These are phyloP conservation scores for Rubroboletus satanas DNA, from an alignment of 768 basidiomycete species.

Conservation along the genomic window DNA sequence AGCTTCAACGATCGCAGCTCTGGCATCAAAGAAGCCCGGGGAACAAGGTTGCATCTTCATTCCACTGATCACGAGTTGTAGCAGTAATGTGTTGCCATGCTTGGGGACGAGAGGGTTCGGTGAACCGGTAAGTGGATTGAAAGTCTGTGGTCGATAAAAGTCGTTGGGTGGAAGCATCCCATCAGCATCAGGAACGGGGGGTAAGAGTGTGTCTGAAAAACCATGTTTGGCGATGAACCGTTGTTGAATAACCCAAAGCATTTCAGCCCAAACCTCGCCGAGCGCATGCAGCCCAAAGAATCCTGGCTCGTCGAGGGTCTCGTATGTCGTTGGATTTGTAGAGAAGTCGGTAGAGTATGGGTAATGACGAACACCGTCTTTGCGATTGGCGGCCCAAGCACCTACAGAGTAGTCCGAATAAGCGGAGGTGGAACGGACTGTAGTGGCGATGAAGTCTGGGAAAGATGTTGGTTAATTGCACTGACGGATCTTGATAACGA, in stretches of 20 bases:
- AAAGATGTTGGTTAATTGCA: neutral
- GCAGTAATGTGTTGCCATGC: constrained; percentile 82
- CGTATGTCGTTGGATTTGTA: constrained; percentile 91
- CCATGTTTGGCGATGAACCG: constrained; percentile 77
- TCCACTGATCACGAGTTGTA: constrained; percentile 82
- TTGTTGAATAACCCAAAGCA: constrained; percentile 80
- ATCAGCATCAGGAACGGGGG: constrained; percentile 62
- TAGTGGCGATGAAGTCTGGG: constrained; percentile 79
- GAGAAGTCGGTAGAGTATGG: constrained; percentile 73
- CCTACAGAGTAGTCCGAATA: constrained; percentile 90
- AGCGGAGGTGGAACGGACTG: constrained; percentile 65
- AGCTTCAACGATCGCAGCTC: constrained; percentile 86
- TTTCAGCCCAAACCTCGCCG: constrained; percentile 97
- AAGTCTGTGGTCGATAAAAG: constrained; percentile 58
- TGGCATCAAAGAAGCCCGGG: constrained; percentile 85
- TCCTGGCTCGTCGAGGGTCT: constrained; percentile 65
- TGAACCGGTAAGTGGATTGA: constrained; percentile 29
- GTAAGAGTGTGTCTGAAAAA: constrained; percentile 75
- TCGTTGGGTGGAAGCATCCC: constrained; percentile 59
- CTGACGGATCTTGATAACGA: constrained; percentile 10
- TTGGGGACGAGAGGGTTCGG: constrained; percentile 65
- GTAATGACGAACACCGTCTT: constrained; percentile 79
- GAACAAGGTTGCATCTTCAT: constrained; percentile 96
- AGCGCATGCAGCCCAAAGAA: constrained; percentile 41
- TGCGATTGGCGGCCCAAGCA: constrained; percentile 84